Conservation (phyloP, 306 rosid genomes). For the Amphicarpaea edgeworthii region DNA sequence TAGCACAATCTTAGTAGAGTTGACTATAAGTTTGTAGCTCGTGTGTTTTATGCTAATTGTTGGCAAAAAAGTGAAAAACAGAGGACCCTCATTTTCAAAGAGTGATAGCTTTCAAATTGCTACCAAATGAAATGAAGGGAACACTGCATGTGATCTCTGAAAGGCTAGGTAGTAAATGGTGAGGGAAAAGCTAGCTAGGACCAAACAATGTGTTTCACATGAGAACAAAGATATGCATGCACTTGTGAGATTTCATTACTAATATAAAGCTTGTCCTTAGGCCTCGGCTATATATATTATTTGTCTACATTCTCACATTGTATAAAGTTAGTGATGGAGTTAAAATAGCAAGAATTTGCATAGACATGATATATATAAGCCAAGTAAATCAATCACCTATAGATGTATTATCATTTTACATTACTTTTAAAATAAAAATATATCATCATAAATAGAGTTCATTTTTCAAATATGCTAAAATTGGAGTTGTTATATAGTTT, state of each 20-base stretch:
- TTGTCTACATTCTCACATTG: background rate
- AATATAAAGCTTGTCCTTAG: background rate
- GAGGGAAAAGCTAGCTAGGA: background rate
- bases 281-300: background rate
- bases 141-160: slow-evolving; percentile 6
- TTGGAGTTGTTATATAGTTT: background rate
- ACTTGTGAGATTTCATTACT: slow-evolving; percentile 1
- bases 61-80: background rate
- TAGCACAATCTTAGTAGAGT: background rate
- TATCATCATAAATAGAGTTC: background rate
- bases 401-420: background rate
- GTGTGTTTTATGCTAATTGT: background rate
- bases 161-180: background rate
- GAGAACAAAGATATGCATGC: slow-evolving; percentile 7
- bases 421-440: background rate
- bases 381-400: background rate
- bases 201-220: slow-evolving; percentile 17
- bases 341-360: background rate
- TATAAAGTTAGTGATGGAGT: background rate
- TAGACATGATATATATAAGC: background rate
- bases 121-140: slow-evolving; percentile 15
- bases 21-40: background rate
- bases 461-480: background rate
- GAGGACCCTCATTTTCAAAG: background rate
- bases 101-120: slow-evolving; percentile 1